Conservation (phyloP, 2,329 filamentous ascomycete genomes). For the Botrytis fragariae region DNA sequence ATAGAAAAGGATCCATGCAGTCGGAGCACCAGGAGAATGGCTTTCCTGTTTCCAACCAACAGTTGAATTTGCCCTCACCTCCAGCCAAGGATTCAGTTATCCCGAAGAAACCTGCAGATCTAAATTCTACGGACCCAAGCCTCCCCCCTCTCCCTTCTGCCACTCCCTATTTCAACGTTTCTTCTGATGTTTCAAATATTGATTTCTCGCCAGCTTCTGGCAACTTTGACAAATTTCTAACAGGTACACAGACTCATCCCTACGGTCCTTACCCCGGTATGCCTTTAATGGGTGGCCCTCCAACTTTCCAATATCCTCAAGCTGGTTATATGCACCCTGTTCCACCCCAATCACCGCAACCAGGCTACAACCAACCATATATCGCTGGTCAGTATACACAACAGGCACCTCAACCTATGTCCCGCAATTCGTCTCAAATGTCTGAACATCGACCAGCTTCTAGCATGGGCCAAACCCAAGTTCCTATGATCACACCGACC, state of each 20-base stretch:
- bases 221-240: constrained; percentile 61
- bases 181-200: constrained; percentile 36
- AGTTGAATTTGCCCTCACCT: constrained; percentile 13
- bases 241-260: constrained; percentile 56
- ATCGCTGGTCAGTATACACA: constrained; percentile 41
- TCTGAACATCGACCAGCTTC: constrained; percentile 58
- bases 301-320: constrained; percentile 44
- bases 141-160: constrained; percentile 32
- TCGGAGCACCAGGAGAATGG: constrained; percentile 27
- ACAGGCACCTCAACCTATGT: constrained; percentile 67
- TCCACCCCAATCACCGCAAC: constrained; percentile 46
- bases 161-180: constrained; percentile 31
- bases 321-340: constrained; percentile 50
- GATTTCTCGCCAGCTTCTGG: constrained; percentile 68
- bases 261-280: constrained; percentile 50
- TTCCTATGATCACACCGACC: constrained; percentile 36
- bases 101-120: constrained; percentile 14
- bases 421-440: constrained; percentile 76
- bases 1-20: constrained; percentile 25
- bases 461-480: constrained; percentile 39
- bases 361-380: constrained; percentile 47
- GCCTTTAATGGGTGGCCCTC: constrained; percentile 42
- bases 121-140: constrained; percentile 20
- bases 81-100: constrained; percentile 16
- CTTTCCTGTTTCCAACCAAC: constrained; percentile 26